Evolutionary conservation across 2,329 filamentous ascomycete genomes (phyloP).

Genomic region (Sporothrix curviconia): DNA sequence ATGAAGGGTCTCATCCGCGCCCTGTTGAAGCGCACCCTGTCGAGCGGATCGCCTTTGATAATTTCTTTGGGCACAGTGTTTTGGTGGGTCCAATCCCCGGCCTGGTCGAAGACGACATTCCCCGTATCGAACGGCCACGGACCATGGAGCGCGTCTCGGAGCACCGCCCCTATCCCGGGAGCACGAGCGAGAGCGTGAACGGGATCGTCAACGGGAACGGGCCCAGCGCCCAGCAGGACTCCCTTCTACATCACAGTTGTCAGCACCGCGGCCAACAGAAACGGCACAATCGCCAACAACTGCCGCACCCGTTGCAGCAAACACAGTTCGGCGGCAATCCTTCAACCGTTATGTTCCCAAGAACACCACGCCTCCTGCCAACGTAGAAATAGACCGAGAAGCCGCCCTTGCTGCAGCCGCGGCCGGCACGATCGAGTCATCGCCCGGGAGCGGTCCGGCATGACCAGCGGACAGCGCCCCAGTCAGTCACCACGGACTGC

Average conservation of each 20-base stretch:
- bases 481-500: conserved; percentile 40
- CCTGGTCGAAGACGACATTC: conserved; percentile 69
- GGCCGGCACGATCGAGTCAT: conserved; percentile 24
- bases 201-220: conserved; percentile 21
- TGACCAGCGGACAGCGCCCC: conserved; percentile 22
- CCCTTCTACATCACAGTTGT: not conserved
- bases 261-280: not conserved
- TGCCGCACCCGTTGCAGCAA: conserved; percentile 21
- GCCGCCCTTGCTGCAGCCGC: conserved; percentile 30
- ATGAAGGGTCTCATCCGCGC: conserved; percentile 75
- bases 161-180: conserved; percentile 16
- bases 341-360: conserved; percentile 32
- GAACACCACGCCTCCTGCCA: conserved; percentile 1
- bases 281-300: conserved; percentile 22
- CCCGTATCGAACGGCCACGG: conserved; percentile 26
- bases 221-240: conserved; percentile 23
- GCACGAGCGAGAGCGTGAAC: too few relatives aligned
- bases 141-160: conserved; percentile 19
- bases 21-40: conserved; percentile 78
- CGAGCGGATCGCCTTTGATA: conserved; percentile 77
- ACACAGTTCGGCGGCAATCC: conserved; percentile 30
- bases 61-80: conserved; percentile 72
- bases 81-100: conserved; percentile 72
- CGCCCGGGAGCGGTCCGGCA: conserved; percentile 14
- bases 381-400: conserved; percentile 32